Base-by-base conservation (phyloP, 495 filamentous ascomycete species). In the Tetracladium marchalianum region DNA sequence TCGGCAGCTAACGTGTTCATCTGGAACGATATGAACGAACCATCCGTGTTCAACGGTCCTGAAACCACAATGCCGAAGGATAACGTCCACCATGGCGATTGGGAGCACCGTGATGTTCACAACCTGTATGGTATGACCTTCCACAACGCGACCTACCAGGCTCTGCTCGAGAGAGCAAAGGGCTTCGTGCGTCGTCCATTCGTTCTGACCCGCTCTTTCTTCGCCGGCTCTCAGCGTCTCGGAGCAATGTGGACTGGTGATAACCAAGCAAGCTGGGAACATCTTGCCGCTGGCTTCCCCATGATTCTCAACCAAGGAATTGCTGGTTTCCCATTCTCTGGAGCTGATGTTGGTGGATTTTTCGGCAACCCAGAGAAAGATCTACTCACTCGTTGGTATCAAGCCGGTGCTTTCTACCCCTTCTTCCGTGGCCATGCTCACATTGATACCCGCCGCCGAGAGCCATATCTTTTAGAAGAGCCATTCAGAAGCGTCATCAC, bases 11-110 rank as follows among this genome's bases (percentile, higher is more conserved):
- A 95, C 59, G 77, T 83, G 4, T 95, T 87, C 68, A 81, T 97
- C 59, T 98, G 92, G 92, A 98, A 98, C 63, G 92, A 98, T 60
- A 98, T 98, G 92, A 98, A 96, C 56, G 92, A 98, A 66, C 92
- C 92, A 0, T 96, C 92, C 0, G 92, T 98, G 7, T 98, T 98
- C 71, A 95, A 96, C 59, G 92, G 92, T 0, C 92, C 92, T 0
- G 92, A 98, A 62, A 94, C 86, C 10, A 90, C 90, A 27, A 95
- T 95, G 88, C 92, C 92, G 37, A 95, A 94, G 64, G 92, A 98
- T 67, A 96, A 96, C 60, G 62, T 97, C 34, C 92, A 97, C 62
- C 63, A 84, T 53, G 92, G 76, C 19, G 78, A 85, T 62, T 98
- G 92, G 92, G 92, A 98, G 63, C 92, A 98, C 58, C 83, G 92